A percentile compares a stretch with the other conserved stretches of the same genome.
Evolutionary conservation across 2,329 filamentous ascomycete species (phyloP).

Genomic region (Ophiosphaerella narmari): DNA sequence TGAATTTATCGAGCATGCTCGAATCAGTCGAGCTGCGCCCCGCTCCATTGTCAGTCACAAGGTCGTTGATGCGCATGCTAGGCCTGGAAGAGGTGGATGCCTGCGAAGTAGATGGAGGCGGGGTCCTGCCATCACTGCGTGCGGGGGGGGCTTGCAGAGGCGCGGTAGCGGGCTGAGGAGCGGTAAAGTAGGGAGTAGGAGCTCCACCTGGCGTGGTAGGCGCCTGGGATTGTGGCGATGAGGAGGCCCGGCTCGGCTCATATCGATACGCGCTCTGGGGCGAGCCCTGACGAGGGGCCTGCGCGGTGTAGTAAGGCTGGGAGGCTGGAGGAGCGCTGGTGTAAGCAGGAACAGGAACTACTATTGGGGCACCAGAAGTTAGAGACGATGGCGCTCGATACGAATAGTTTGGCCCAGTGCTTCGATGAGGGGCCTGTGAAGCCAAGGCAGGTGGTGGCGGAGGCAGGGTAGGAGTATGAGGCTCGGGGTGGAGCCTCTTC

Average conservation of each 20-base stretch:
- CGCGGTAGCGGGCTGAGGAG: constrained; percentile 26
- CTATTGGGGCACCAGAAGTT: constrained; percentile 52
- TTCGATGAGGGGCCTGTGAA: constrained; percentile 46
- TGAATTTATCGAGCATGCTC: constrained; percentile 51
- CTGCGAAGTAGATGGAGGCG: constrained; percentile 41
- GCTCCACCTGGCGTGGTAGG: constrained; percentile 42
- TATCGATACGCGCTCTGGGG: constrained; percentile 50
- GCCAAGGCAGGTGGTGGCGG: constrained; percentile 53
- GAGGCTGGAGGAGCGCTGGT: constrained; percentile 42
- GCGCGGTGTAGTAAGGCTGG: constrained; percentile 48
- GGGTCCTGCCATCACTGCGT: constrained; percentile 46
- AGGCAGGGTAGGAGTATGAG: constrained; percentile 56
- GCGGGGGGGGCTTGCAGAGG: constrained; percentile 43
- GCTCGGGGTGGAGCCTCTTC: constrained; percentile 55
- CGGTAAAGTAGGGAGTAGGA: constrained; percentile 38
- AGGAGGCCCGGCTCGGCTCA: constrained; percentile 48
- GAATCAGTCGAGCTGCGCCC: constrained; percentile 49
- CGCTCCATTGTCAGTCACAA: constrained; percentile 45
- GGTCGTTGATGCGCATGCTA: constrained; percentile 51
- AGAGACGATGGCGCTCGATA: constrained; percentile 52
- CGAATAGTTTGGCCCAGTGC: constrained; percentile 44
- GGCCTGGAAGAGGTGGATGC: constrained; percentile 33
- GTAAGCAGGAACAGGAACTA: constrained; percentile 48
- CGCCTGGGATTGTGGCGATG: constrained; percentile 49
- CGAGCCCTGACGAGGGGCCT: constrained; percentile 47